Evolutionary conservation across 2,329 filamentous ascomycete species (phyloP).

Genomic region (Triangularia verruculosa): DNA sequence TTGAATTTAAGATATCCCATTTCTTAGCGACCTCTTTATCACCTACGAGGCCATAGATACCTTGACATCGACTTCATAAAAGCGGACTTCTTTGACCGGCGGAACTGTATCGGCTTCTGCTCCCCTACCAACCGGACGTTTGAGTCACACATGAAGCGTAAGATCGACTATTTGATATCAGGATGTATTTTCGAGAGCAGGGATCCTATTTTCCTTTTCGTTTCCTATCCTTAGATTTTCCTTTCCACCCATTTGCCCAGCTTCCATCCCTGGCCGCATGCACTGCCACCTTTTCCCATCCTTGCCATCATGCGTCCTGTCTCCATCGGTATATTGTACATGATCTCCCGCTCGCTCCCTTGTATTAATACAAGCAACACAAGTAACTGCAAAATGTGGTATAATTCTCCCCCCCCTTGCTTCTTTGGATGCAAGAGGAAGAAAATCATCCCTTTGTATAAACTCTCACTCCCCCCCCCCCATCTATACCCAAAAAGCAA

Average conservation of each 20-base stretch:
- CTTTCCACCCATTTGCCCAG: not conserved
- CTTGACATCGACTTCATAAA: too few relatives aligned
- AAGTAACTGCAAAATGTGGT: not conserved
- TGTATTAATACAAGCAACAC: not conserved
- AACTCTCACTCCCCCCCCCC: not conserved
- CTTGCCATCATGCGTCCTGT: not conserved
- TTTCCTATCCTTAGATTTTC: not conserved
- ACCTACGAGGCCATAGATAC: too few relatives aligned
- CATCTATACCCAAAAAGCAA: not conserved
- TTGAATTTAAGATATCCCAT: slow-evolving; percentile 14
- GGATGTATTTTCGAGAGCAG: not conserved
- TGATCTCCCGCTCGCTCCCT: not conserved
- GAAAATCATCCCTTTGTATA: not conserved
- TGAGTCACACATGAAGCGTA: too few relatives aligned
- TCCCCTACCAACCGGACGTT: too few relatives aligned
- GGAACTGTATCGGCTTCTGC: too few relatives aligned
- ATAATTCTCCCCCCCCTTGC: not conserved
- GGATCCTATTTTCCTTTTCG: not conserved
- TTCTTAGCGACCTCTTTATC: not conserved
- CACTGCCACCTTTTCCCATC: not conserved
- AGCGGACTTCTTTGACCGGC: too few relatives aligned
- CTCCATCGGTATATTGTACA: not conserved
- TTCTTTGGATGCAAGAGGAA: not conserved
- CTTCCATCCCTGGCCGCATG: not conserved
- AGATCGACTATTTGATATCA: too few relatives aligned